Evolutionary conservation across 495 filamentous ascomycete genomes (phyloP), one percentile per base, ranked within the genome.

Genomic region (Hypoxylon rickii): DNA sequence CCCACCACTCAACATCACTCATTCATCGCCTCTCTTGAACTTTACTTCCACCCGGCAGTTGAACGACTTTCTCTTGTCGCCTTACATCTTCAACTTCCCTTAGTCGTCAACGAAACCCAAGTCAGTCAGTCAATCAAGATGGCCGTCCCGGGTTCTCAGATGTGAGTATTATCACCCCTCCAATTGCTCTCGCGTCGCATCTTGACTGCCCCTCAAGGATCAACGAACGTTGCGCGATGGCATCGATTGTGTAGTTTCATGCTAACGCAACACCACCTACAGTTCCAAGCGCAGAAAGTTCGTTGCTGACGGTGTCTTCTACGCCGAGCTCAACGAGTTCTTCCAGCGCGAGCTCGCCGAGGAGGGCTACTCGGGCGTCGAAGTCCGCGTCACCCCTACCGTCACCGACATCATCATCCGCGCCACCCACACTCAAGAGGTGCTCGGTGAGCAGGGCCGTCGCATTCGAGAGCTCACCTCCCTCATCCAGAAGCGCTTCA

Each of bases 331-430:
- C 78, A 98, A 97, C 88, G 94, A 98, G 83, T 98, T 98, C 89
- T 98, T 98, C 91, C 95, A 97, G 84, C 93, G 95, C 76, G 94
- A 98, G 70, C 83, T 98, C 73, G 93, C 93, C 74, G 93, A 98
- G 85, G 95, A 98, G 84, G 94, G 94, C 65, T 98, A 98, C 83
- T 97, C 95, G 26, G 94, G 94, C 72, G 94, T 98, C 72, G 95
- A 98, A 82, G 95, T 98, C 78, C 92, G 94, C 82, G 94, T 98
- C 68, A 98, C 94, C 64, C 94, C 94, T 70, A 98, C 94, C 71
- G 94, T 98, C 75, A 98, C 94, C 81, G 94, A 97, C 76, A 97
- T 97, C 87, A 98, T 97, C 84, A 95, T 97, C 84, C 92, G 95
- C 77, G 95, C 95, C 67, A 98, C 94, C 70, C 94, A 98, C 86